Conservation (phyloP, 495 filamentous ascomycete genomes). For the Aspergillus campestris region DNA sequence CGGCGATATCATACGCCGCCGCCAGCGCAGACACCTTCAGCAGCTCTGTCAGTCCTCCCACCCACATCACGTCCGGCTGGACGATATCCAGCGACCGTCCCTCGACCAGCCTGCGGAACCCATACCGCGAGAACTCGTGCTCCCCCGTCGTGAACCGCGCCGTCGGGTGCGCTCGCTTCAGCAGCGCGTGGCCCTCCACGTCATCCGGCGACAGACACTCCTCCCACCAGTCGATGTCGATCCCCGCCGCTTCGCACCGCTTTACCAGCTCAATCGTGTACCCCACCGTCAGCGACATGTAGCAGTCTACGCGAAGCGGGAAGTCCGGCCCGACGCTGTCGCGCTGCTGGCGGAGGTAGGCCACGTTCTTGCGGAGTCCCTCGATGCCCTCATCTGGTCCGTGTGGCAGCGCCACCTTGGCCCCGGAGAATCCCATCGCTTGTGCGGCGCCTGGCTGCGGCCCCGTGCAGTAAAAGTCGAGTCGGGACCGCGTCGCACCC, state of each 20-base stretch:
- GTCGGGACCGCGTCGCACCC: conserved; percentile 66
- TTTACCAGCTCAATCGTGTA: conserved; percentile 89
- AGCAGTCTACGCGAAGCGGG: conserved; percentile 91
- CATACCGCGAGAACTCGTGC: conserved; percentile 87
- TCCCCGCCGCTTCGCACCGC: conserved; percentile 63
- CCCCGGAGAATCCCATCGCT: conserved; percentile 76
- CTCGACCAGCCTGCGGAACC: conserved; percentile 89
- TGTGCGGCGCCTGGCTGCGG: conserved; percentile 73
- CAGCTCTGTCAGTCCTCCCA: conserved; percentile 85
- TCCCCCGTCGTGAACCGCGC: conserved; percentile 92
- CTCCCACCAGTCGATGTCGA: conserved; percentile 96
- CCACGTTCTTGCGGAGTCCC: conserved; percentile 78
- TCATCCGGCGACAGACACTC: conserved; percentile 86
- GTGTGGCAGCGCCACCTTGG: conserved; percentile 81
- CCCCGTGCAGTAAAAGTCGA: conserved; percentile 91
- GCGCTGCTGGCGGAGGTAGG: conserved; percentile 76
- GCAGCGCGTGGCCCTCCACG: conserved; percentile 75
- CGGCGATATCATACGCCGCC: conserved; percentile 84
- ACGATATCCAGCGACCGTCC: conserved; percentile 87
- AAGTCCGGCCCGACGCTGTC: conserved; percentile 82
- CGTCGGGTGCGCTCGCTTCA: conserved; percentile 85
- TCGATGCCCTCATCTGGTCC: conserved; percentile 77
- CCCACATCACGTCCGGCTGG: conserved; percentile 95
- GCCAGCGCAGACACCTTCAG: conserved; percentile 84
- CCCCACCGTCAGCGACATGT: conserved; percentile 86